phyloP scores from a whole-genome alignment of 768 basidiomycete genomes.

The Mycena chlorophos region DNA sequence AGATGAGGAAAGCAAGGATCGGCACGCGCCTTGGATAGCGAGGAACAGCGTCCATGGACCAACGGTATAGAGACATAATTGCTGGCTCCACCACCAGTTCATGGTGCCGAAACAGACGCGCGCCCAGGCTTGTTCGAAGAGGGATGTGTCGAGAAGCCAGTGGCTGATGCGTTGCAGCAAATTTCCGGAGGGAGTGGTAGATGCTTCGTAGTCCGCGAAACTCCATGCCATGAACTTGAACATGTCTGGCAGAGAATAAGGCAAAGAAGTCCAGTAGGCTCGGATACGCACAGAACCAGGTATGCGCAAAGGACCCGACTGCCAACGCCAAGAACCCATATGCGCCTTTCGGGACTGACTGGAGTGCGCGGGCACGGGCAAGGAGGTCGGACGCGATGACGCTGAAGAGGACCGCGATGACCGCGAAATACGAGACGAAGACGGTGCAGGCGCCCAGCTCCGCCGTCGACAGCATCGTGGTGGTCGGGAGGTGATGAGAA shows the following conservation, averaged over 20 bases:
- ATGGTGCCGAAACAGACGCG: conserved; percentile 43
- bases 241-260: conserved; percentile 38
- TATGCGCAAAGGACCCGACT: conserved; percentile 39
- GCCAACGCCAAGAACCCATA: conserved; percentile 36
- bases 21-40: conserved; percentile 47
- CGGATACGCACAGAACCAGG: conserved; percentile 50
- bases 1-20: neutral
- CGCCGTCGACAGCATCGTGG: conserved; percentile 27
- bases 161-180: conserved; percentile 39
- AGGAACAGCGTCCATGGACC: conserved; percentile 58
- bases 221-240: conserved; percentile 55
- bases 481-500: conserved; percentile 10
- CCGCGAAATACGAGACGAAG: conserved; percentile 9
- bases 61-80: conserved; percentile 60
- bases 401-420: neutral
- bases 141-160: conserved; percentile 55
- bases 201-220: conserved; percentile 44
- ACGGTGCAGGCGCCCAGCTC: conserved; percentile 29
- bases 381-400: conserved; percentile 17
- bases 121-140: conserved; percentile 63
- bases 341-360: conserved; percentile 2
- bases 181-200: neutral
- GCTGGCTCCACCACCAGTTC: conserved; percentile 75
- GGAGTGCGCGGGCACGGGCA: conserved; percentile 7
- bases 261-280: neutral